Evolutionary conservation across 2,329 filamentous ascomycete species (phyloP).

Genomic region (Gyromitra esculenta): DNA sequence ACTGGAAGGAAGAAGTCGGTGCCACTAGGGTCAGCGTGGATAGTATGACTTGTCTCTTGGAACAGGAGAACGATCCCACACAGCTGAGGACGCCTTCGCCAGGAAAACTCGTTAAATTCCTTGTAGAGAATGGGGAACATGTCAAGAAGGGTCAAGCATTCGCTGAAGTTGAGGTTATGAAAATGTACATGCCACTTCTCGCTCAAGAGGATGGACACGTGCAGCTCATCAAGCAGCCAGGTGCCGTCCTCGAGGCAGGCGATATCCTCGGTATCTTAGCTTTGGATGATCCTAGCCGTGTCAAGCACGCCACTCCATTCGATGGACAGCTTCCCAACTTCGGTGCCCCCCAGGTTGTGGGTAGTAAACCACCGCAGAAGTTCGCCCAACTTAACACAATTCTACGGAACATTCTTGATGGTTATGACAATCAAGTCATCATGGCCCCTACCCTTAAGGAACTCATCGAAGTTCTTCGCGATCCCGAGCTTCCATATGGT

Average conservation of each 20-base stretch:
- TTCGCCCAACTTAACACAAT: slow-evolving; percentile 81
- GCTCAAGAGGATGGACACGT: slow-evolving; percentile 95
- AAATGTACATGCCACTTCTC: slow-evolving; percentile 99
- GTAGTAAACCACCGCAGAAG: slow-evolving; percentile 88
- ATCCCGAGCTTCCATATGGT: slow-evolving; percentile 91
- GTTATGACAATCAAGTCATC: slow-evolving; percentile 97
- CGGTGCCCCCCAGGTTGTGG: slow-evolving; percentile 85
- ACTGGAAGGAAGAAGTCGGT: slow-evolving; percentile 99
- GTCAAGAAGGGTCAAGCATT: slow-evolving; percentile 91
- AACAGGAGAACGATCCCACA: slow-evolving; percentile 98
- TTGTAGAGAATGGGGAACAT: slow-evolving; percentile 93
- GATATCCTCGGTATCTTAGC: slow-evolving; percentile 98
- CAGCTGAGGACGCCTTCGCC: slow-evolving; percentile 94
- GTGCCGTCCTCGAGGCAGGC: slow-evolving; percentile 95
- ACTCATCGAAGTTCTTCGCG: slow-evolving; percentile 86
- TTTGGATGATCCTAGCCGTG: slow-evolving; percentile 91
- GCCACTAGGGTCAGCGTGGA: slow-evolving; percentile 96
- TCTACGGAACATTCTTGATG: slow-evolving; percentile 85
- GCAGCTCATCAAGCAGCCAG: slow-evolving; percentile 98
- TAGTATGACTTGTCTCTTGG: slow-evolving; percentile 95
- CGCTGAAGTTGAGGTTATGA: slow-evolving; percentile 99
- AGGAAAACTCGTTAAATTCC: slow-evolving; percentile 97
- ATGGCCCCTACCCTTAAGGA: slow-evolving; percentile 88
- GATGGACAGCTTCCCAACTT: slow-evolving; percentile 87
- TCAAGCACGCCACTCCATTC: slow-evolving; percentile 96